phyloP scores from a whole-genome alignment of 2,329 filamentous ascomycete genomes.

The Falciphora oryzae region DNA sequence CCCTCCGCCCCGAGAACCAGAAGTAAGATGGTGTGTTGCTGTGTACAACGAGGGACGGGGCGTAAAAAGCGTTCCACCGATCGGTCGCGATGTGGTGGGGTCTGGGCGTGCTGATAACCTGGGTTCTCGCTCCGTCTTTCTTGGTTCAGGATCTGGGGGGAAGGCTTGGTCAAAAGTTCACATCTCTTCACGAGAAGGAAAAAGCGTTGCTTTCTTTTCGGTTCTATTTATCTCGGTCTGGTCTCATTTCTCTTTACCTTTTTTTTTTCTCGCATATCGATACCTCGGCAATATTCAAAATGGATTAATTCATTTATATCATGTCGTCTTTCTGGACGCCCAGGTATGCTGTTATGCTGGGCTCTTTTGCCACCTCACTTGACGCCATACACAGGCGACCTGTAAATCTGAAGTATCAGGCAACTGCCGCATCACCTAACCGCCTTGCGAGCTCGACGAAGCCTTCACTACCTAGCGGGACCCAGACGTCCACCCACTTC shows the following conservation, averaged over 20 bases:
- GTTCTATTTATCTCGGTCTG: not conserved
- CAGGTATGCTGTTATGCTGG: not conserved
- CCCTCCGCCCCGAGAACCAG: constrained; percentile 82
- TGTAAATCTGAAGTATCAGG: not conserved
- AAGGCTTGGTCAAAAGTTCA: constrained; percentile 2
- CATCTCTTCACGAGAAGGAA: not conserved
- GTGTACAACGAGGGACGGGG: not conserved
- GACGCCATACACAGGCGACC: not conserved
- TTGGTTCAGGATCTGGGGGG: not conserved
- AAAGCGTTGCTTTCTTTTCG: constrained; percentile 1
- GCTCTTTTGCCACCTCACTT: not conserved
- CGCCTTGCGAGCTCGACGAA: constrained; percentile 43
- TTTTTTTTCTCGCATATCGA: not conserved
- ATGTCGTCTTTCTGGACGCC: not conserved
- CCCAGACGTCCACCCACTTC: constrained; percentile 61
- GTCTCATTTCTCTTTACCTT: not conserved
- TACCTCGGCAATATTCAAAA: not conserved
- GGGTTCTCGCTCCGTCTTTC: not conserved
- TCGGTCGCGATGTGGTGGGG: not conserved
- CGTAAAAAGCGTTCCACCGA: not conserved
- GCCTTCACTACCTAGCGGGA: constrained; percentile 42
- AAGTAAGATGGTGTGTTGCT: constrained; percentile 46
- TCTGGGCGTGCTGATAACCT: not conserved
- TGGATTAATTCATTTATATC: not conserved
- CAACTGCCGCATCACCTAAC: not conserved